Evolutionary conservation across 768 basidiomycete species (phyloP).

Genomic region (Clitopilus hobsonii): DNA sequence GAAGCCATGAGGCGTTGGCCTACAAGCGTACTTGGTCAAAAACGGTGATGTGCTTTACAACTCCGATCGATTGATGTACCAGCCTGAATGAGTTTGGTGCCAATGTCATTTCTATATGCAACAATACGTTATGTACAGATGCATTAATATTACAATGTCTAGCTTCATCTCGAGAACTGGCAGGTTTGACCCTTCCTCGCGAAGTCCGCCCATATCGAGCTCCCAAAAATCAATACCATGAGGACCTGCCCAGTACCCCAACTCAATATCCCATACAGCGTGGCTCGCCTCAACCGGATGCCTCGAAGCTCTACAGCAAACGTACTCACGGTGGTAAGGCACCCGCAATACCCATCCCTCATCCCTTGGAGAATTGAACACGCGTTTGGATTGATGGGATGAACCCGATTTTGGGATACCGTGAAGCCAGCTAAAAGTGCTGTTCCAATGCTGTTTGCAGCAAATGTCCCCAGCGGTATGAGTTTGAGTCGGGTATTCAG

Average conservation of each 20-base stretch:
- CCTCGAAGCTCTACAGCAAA: slow-evolving; percentile 77
- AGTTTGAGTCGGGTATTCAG: slow-evolving; percentile 62
- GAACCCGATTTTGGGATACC: slow-evolving; percentile 54
- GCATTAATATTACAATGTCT: no score
- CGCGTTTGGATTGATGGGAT: slow-evolving; percentile 34
- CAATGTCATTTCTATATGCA: no score
- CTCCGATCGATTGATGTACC: slow-evolving; percentile 24
- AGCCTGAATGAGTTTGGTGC: no score
- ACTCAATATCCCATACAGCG: slow-evolving; percentile 66
- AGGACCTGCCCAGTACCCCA: slow-evolving; percentile 67
- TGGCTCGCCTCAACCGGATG: slow-evolving; percentile 52
- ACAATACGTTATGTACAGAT: no score
- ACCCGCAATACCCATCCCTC: slow-evolving; percentile 91
- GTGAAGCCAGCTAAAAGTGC: slow-evolving; percentile 73
- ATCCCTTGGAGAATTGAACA: slow-evolving; percentile 81
- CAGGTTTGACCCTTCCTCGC: slow-evolving; percentile 45
- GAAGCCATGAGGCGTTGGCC: slow-evolving; percentile 26
- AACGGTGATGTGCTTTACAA: slow-evolving; percentile 23
- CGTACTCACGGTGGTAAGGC: slow-evolving; percentile 91
- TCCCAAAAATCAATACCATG: slow-evolving; percentile 68
- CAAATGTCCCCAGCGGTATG: slow-evolving; percentile 77
- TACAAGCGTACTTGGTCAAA: background rate
- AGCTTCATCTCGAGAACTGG: no score
- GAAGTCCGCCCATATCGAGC: slow-evolving; percentile 47
- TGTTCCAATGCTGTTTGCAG: slow-evolving; percentile 75